A percentile compares a stretch with the other conserved stretches of the same genome.
Conservation (phyloP, 768 basidiomycete species). For the Glaciozyma antarctica region DNA sequence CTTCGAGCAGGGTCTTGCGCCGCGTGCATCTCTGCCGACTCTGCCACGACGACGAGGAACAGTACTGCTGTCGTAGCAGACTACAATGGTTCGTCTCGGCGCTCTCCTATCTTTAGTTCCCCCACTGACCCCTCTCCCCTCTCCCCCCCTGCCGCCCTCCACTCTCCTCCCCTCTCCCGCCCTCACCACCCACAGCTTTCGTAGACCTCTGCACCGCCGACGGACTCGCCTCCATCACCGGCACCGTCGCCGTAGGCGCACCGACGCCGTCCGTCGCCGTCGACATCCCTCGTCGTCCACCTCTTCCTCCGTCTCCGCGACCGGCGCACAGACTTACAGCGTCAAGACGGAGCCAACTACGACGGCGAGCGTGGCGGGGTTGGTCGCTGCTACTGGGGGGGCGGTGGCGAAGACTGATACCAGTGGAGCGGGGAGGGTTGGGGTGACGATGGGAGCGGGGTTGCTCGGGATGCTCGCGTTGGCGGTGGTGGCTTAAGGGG, state of each 20-base stretch:
- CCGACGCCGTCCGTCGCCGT: slow-evolving; percentile 14
- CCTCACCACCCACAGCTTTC: slow-evolving; percentile 1
- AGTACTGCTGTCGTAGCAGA: slow-evolving; percentile 17
- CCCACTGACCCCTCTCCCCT: background rate
- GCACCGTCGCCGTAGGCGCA: slow-evolving; percentile 22
- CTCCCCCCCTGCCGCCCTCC: background rate
- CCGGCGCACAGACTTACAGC: background rate
- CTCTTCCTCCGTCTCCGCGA: background rate
- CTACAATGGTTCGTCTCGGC: slow-evolving; percentile 13
- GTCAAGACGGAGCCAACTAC: too few species aligned
- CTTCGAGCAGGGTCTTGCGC: slow-evolving; percentile 2
- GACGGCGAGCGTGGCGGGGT: too few species aligned
- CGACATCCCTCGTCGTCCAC: slow-evolving; percentile 6
- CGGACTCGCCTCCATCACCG: slow-evolving; percentile 26
- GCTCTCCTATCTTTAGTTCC: too few species aligned
- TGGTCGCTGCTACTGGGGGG: too few species aligned
- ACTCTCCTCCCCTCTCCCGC: background rate
- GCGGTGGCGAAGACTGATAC: too few species aligned
- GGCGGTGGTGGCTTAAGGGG: too few species aligned
- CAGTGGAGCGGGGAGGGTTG: too few species aligned
- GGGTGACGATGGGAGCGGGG: too few species aligned
- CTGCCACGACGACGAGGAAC: background rate
- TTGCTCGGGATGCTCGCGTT: too few species aligned
- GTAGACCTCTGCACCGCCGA: slow-evolving; percentile 26
- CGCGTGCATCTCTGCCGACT: slow-evolving; percentile 18